Conservation (phyloP, 169 alveolate species). For the Plasmodium reichenowi region DNA sequence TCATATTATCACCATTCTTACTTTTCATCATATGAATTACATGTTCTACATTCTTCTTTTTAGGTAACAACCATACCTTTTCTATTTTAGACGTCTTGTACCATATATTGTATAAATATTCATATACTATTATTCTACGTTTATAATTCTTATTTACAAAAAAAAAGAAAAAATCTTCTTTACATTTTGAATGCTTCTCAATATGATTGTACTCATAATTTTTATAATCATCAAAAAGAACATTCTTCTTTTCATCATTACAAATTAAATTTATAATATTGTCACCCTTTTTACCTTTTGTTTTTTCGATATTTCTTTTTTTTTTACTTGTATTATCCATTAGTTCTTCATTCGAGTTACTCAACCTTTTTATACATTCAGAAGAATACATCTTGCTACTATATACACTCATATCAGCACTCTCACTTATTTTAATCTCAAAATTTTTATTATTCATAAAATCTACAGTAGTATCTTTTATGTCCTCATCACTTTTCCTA, state of each 20-base stretch:
- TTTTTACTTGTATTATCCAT: not conserved
- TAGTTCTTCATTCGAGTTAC: not conserved
- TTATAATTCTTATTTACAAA: constrained; percentile 30
- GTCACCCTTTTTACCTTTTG: not conserved
- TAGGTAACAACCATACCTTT: constrained; percentile 37
- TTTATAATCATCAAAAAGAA: not conserved
- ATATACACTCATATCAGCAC: not conserved
- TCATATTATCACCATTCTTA: not conserved
- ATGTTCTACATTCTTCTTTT: constrained; percentile 1
- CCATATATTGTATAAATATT: constrained; percentile 29
- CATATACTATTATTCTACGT: constrained; percentile 26
- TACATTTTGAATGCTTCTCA: constrained; percentile 20
- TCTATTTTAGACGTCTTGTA: constrained; percentile 48
- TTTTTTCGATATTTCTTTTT: not conserved
- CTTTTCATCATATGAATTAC: constrained; percentile 1
- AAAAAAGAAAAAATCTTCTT: constrained; percentile 63
- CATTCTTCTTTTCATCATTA: too few relatives aligned
- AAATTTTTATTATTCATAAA: not conserved
- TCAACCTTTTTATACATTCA: constrained; percentile 1
- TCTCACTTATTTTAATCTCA: not conserved
- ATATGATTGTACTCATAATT: not conserved
- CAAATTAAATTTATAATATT: not conserved
- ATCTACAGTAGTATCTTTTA: not conserved
- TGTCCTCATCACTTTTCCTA: not conserved
- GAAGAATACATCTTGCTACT: not conserved